Percentiles rank a stretch among this genome's conserved stretches.
These are phyloP conservation scores for Aspergillus hiratsukae DNA, from an alignment of 2,329 filamentous ascomycete species.

Conservation along the genomic window DNA sequence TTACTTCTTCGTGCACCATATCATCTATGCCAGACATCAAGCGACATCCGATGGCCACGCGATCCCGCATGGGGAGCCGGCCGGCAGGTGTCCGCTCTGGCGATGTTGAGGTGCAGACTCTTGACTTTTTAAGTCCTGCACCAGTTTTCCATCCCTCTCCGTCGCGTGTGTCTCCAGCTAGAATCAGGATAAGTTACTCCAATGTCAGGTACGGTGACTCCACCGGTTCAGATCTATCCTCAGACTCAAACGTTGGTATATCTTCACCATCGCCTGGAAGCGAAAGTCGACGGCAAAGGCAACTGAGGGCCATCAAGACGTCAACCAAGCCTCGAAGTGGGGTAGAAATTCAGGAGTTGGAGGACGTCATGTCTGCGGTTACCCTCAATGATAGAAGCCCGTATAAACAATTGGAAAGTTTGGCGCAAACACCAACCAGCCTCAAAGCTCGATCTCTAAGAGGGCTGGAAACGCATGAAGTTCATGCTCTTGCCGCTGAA, in stretches of 20 bases:
- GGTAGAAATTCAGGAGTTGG: conserved; percentile 12
- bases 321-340: neutral
- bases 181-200: conserved; percentile 23
- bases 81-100: conserved; percentile 3
- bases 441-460: conserved; percentile 1
- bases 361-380: conserved; percentile 17
- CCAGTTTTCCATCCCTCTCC: neutral
- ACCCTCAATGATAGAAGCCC: conserved; percentile 8
- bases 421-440: neutral
- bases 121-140: conserved; percentile 5
- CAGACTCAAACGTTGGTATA: neutral
- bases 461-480: conserved; percentile 3
- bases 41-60: conserved; percentile 13
- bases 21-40: conserved; percentile 18
- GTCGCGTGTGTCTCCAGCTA: neutral
- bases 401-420: neutral
- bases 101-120: conserved; percentile 10
- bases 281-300: neutral
- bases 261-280: neutral
- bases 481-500: neutral
- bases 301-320: neutral
- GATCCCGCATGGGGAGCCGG: conserved; percentile 7
- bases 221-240: neutral
- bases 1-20: conserved; percentile 21
- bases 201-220: conserved; percentile 13